Conservation (phyloP, 805 yeast species). For the Starmerella davenportii region DNA sequence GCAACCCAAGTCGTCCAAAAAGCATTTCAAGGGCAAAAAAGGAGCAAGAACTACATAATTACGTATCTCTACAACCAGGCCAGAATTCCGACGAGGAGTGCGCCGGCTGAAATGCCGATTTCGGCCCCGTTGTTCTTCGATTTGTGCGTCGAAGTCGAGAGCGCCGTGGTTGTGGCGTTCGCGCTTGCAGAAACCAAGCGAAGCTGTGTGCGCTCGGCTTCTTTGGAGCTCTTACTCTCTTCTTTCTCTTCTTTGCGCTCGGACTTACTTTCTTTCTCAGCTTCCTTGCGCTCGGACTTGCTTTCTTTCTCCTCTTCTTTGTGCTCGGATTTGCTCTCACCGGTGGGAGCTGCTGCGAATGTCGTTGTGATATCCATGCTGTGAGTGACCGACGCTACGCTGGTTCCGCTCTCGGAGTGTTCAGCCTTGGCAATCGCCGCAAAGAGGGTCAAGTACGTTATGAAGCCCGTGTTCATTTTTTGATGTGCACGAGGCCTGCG, state of each 20-base stretch:
- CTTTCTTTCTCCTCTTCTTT: background rate
- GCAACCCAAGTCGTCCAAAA: background rate
- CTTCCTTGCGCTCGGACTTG: slow-evolving; percentile 5
- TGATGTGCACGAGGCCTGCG: too few relatives aligned
- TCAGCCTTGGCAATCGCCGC: too few relatives aligned
- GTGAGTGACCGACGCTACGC: too few relatives aligned
- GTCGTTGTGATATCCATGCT: too few relatives aligned
- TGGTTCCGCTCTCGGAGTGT: too few relatives aligned
- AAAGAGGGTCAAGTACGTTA: too few relatives aligned
- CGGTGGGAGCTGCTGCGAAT: too few relatives aligned
- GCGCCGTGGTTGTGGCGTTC: background rate
- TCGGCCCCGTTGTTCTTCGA: slow-evolving; percentile 6
- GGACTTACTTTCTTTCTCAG: slow-evolving; percentile 8
- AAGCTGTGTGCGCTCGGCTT: background rate
- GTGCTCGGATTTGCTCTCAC: background rate
- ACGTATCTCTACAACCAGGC: slow-evolving; percentile 8
- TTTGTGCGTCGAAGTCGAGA: background rate
- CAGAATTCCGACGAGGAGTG: slow-evolving; percentile 9
- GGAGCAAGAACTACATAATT: background rate
- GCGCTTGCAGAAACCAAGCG: background rate
- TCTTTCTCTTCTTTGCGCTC: slow-evolving; percentile 8
- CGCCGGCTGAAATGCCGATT: slow-evolving; percentile 9
- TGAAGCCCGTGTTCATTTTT: too few relatives aligned
- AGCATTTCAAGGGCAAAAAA: background rate
- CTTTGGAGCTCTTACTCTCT: slow-evolving; percentile 2